These are phyloP conservation scores for Holtermanniella nyarrowii DNA, from an alignment of 768 basidiomycete genomes.

Conservation along the genomic window DNA sequence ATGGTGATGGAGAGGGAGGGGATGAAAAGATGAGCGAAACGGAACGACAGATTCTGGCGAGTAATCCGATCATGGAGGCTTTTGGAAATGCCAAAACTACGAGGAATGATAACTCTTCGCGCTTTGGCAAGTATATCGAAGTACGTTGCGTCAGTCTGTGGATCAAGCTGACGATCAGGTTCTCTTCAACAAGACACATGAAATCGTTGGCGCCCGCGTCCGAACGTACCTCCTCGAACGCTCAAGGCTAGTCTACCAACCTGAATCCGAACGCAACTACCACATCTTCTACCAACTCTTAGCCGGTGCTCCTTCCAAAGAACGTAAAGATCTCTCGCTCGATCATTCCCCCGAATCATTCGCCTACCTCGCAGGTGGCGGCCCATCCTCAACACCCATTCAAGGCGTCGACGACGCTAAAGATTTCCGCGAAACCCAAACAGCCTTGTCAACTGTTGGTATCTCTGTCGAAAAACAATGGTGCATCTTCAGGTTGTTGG, in stretches of 20 bases:
- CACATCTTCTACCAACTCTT: slow-evolving; percentile 99
- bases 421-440: slow-evolving; percentile 87
- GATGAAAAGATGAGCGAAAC: slow-evolving; percentile 62
- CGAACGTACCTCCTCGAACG: slow-evolving; percentile 96
- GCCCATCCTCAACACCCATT: slow-evolving; percentile 74
- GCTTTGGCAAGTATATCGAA: slow-evolving; percentile 99
- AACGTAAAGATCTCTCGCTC: slow-evolving; percentile 86
- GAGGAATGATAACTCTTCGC: slow-evolving; percentile 95
- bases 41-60: slow-evolving; percentile 92
- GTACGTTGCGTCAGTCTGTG: slow-evolving; percentile 44
- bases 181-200: slow-evolving; percentile 86
- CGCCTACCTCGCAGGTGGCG: slow-evolving; percentile 86
- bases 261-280: slow-evolving; percentile 92
- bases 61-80: slow-evolving; percentile 98
- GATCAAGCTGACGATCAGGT: slow-evolving; percentile 51
- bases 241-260: slow-evolving; percentile 94
- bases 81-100: slow-evolving; percentile 99
- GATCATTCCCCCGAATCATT: slow-evolving; percentile 79
- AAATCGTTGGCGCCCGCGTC: slow-evolving; percentile 97
- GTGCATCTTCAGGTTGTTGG: slow-evolving; percentile 82
- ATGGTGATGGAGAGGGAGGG: slow-evolving; percentile 18
- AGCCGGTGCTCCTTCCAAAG: slow-evolving; percentile 87
- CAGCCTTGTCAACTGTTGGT: slow-evolving; percentile 90
- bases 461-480: slow-evolving; percentile 97
- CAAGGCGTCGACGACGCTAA: slow-evolving; percentile 88